Conservation (phyloP, 2,329 filamentous ascomycete genomes). For the Botrytis fragariae region DNA sequence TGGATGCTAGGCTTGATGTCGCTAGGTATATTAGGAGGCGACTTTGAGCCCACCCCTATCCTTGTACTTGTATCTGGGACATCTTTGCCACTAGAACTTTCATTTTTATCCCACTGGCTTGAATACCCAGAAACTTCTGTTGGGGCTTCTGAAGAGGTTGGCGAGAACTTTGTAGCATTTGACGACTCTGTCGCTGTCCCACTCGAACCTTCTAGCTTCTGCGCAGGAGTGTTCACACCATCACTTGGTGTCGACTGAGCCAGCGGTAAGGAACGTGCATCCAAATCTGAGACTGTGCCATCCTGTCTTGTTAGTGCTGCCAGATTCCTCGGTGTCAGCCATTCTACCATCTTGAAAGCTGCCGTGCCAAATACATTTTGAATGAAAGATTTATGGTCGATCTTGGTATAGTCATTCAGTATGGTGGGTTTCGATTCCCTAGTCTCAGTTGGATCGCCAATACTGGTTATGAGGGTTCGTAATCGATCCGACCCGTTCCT, state of each 20-base stretch:
- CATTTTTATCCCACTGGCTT: neutral
- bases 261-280: neutral
- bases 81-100: neutral
- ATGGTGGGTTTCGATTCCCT: slow-evolving; percentile 6
- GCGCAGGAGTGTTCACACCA: neutral
- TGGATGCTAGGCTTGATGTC: slow-evolving; percentile 10
- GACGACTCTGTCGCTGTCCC: neutral
- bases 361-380: slow-evolving; percentile 65
- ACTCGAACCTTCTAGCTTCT: slow-evolving; percentile 7
- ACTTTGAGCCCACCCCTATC: neutral
- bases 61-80: neutral
- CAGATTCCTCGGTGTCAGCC: slow-evolving; percentile 57
- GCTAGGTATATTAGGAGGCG: neutral
- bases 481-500: neutral
- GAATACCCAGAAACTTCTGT: neutral
- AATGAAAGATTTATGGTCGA: slow-evolving; percentile 60
- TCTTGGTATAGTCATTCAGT: slow-evolving; percentile 40
- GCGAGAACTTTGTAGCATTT: neutral
- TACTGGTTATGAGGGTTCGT: neutral
- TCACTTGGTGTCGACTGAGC: slow-evolving; percentile 5
- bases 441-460: neutral
- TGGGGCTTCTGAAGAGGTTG: neutral
- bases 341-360: slow-evolving; percentile 68
- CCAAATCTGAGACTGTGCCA: neutral
- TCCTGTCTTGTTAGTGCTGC: slow-evolving; percentile 26